Conservation (phyloP, 2,329 filamentous ascomycete genomes). For the Colletotrichum spinosum region DNA sequence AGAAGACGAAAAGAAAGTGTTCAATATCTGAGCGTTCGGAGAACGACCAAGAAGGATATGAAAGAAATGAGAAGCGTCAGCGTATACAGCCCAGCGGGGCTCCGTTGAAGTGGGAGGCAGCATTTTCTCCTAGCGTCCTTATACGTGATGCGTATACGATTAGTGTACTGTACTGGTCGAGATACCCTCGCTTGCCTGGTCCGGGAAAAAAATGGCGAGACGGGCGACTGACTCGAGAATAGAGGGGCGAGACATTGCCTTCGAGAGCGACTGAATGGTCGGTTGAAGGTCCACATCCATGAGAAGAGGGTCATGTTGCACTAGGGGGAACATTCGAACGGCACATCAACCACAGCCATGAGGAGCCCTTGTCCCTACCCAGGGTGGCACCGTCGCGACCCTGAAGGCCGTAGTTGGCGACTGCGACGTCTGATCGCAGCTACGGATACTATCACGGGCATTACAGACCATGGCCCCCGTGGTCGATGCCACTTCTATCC, state of each 20-base stretch:
- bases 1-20: too few relatives aligned
- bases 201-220: conserved; percentile 15
- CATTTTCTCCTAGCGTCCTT: conserved; percentile 17
- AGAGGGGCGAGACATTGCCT: conserved; percentile 12
- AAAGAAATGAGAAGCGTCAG: conserved; percentile 2
- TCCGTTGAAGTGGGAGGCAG: background rate
- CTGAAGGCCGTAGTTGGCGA: background rate
- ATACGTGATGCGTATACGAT: conserved; percentile 9
- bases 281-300: background rate
- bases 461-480: conserved; percentile 9
- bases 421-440: conserved; percentile 24
- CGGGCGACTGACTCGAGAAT: conserved; percentile 7
- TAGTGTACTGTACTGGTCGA: background rate
- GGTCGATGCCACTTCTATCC: conserved; percentile 5
- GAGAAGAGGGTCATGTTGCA: conserved; percentile 11
- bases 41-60: background rate
- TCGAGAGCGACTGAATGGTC: conserved; percentile 7
- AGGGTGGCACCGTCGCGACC: conserved; percentile 24
- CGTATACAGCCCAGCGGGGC: background rate
- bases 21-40: conserved; percentile 15
- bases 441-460: conserved; percentile 9
- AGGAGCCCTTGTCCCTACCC: conserved; percentile 29
- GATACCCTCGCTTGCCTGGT: background rate
- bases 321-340: conserved; percentile 3
- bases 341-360: conserved; percentile 17